Evolutionary conservation across 2,329 filamentous ascomycete species (phyloP), one percentile per base, ranked within the genome.

Genomic region (Aspergillus japonicus): DNA sequence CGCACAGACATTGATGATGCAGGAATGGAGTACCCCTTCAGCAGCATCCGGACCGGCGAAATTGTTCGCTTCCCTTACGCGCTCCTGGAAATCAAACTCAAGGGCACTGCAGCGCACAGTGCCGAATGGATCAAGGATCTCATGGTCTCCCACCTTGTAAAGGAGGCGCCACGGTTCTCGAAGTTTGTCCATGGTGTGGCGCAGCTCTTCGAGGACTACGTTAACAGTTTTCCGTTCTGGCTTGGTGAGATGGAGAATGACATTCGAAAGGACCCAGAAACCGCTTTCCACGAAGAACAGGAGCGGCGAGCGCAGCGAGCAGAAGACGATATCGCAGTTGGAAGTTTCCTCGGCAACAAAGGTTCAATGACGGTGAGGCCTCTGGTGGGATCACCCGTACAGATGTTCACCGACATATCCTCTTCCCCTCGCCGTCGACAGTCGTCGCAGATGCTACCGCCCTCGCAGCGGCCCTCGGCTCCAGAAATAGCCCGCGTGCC

Each of bases 201-300:
- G 7, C 88, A 89, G 44, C 83, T 99, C 2, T 98, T 98, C 67
- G 95, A 98, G 70, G 92, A 99, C 75, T 87, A 96, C 71, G 93
- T 99, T 75, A 98, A 98, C 78, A 93, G 87, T 63, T 87, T 98
- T 70, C 95, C 95, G 14, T 97, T 98, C 80, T 99, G 95, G 95
- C 85, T 98, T 35, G 89, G 89, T 69, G 90, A 96, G 63, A 83
- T 98, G 48, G 94, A 97, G 72, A 91, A 86, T 33, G 95, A 99
- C 72, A 99, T 99, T 71, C 89, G 94, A 66, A 92, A 91, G 73
- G 93, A 98, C 72, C 95, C 95, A 0, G 90, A 95, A 73, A 85
- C 86, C 63, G 94, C 94, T 0, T 97, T 96, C 72, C 90, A 96
- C 65, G 89, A 95, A 69, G 93, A 98, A 74, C 92, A 96, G 74